Conservation (phyloP, 169 alveolate species). For the Theileria equi region DNA sequence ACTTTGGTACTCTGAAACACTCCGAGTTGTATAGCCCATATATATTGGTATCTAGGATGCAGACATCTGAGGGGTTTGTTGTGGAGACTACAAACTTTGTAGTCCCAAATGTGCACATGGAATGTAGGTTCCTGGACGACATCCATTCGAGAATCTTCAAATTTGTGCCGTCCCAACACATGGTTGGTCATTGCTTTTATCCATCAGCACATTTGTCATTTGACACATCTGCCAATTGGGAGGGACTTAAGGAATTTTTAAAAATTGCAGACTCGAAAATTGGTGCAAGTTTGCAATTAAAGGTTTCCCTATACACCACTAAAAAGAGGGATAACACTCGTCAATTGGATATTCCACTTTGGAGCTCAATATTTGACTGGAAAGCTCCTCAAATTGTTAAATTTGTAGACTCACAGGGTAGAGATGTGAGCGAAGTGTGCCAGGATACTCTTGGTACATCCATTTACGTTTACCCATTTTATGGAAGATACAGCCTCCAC, state of each 20-base stretch:
- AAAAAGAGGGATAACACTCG: conserved; percentile 11
- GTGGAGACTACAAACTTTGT: no score
- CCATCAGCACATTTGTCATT: no score
- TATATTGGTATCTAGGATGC: no score
- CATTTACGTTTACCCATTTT: conserved; percentile 25
- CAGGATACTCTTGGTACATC: conserved; percentile 9
- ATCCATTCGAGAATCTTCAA: neutral
- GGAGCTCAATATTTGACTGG: conserved; percentile 23
- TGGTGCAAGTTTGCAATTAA: no score
- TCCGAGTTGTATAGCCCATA: no score
- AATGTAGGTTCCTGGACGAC: neutral
- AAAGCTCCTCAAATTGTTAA: conserved; percentile 14
- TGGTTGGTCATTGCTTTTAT: neutral
- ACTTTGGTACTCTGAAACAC: no score
- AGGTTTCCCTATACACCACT: neutral
- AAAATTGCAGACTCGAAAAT: no score
- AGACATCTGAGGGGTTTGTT: no score
- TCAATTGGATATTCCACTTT: neutral
- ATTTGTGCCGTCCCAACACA: neutral
- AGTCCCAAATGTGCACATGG: no score
- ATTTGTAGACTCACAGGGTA: conserved; percentile 18
- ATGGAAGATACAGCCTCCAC: conserved; percentile 14
- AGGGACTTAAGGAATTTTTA: no score
- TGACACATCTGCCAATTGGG: no score
- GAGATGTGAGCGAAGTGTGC: neutral